Evolutionary conservation across 306 rosid species (phyloP), one percentile per base, ranked within the genome.

Genomic region (Chamaecrista fasciculata): DNA sequence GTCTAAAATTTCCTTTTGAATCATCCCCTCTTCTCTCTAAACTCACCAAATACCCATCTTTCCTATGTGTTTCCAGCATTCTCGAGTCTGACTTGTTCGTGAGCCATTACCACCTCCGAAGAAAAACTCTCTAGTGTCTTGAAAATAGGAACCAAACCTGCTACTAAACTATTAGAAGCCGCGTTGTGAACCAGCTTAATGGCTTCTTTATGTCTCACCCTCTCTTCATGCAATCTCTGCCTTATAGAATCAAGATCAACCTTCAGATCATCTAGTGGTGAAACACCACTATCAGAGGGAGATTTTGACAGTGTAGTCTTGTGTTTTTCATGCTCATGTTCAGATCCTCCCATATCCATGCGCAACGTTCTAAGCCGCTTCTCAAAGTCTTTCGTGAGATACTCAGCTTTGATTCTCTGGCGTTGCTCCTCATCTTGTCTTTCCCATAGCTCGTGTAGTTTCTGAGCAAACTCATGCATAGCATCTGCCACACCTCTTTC

Each of bases 61-160:
- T 58, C 28, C 74, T 73, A 74, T 1, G 74, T 65, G 61, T 53
- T 78, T 21, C 37, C 78, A 2, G 77, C 40, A 16, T 68, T 78
- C 74, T 72, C 59, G 74, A 91, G 81, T 78, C 99, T 85, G 64
- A 95, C 96, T 69, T 87, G 89, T 73, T 89, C 97, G 1, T 95
- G 92, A 73, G 87, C 97, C 59, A 81, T 87, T 83, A 87, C 81
- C 76, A 82, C 96, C 78, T 89, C 92, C 1, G 91, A 85, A 76
- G 89, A 85, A 79, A 91, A 95, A 68, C 79, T 84, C 71, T 81
- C 96, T 72, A 95, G 66, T 20, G 96, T 87, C 89, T 87, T 86
- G 19, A 95, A 91, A 42, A 95, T 95, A 51, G 99, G 99, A 76
- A 91, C 75, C 87, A 95, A 78, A 58, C 99, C 97, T 6, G 85